A percentile compares a stretch with the other conserved stretches of the same genome.
phyloP scores from a whole-genome alignment of 345 rosid genomes.

The Euphorbia pulcherrima region DNA sequence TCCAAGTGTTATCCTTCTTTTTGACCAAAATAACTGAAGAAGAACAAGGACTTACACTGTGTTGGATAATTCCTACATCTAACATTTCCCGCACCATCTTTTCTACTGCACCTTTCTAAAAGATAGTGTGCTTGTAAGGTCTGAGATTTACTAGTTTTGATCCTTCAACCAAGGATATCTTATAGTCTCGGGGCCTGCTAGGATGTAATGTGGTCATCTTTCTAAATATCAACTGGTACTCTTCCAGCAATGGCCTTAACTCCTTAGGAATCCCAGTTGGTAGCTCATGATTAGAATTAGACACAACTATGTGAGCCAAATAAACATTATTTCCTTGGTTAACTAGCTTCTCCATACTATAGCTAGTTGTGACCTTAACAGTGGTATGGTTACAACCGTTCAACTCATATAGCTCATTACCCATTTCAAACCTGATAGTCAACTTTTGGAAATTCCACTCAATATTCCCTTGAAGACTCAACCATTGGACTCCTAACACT shows the following conservation, averaged over 20 bases:
- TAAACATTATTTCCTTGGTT: not conserved
- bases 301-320: too few relatives aligned
- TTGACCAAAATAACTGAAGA: conserved; percentile 1
- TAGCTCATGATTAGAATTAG: not conserved
- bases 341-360: too few relatives aligned
- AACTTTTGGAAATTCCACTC: not conserved
- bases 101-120: not conserved
- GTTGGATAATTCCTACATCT: not conserved
- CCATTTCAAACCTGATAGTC: not conserved
- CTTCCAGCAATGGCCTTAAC: not conserved
- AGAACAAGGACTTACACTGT: not conserved
- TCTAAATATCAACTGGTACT: not conserved
- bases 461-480: not conserved
- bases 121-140: not conserved
- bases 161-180: not conserved
- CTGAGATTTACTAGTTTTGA: not conserved
- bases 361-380: too few relatives aligned
- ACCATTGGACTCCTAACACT: not conserved
- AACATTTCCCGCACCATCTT: not conserved
- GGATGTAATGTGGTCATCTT: not conserved
- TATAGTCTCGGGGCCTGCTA: not conserved
- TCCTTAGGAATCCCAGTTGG: too few relatives aligned
- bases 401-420: not conserved
- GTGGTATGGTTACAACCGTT: not conserved
- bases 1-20: conserved; percentile 4